phyloP scores from a whole-genome alignment of 331 rosid species.

The Arachis monticola region DNA sequence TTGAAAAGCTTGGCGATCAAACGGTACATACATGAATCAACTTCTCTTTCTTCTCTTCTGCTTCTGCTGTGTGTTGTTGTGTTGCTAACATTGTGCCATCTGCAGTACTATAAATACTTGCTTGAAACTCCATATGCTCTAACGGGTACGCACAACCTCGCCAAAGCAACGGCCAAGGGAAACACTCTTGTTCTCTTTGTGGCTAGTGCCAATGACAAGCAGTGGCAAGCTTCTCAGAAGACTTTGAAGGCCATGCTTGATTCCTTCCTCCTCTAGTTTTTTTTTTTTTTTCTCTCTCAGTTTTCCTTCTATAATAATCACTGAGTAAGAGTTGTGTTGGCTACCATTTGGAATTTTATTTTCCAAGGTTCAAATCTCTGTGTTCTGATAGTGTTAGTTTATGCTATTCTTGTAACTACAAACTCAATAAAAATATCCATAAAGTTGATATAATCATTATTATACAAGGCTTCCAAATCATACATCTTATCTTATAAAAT shows the following conservation, averaged over 20 bases:
- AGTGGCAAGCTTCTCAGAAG: slow-evolving; percentile 80
- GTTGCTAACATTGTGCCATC: too few relatives aligned
- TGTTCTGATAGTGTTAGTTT: slow-evolving; percentile 1
- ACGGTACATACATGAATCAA: slow-evolving; percentile 52
- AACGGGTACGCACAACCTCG: slow-evolving; percentile 95
- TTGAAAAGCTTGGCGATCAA: slow-evolving; percentile 83
- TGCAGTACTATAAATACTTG: slow-evolving; percentile 89
- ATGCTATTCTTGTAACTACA: slow-evolving; percentile 25
- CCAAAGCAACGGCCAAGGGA: slow-evolving; percentile 97
- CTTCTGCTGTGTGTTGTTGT: too few relatives aligned
- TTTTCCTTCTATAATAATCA: slow-evolving; percentile 28
- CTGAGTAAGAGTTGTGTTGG: slow-evolving; percentile 17
- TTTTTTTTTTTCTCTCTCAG: slow-evolving; percentile 20
- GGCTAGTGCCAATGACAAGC: slow-evolving; percentile 91
- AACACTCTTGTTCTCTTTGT: slow-evolving; percentile 90
- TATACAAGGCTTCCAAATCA: too few relatives aligned
- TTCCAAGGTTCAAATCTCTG: slow-evolving; percentile 22
- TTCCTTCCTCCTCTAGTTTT: slow-evolving; percentile 75
- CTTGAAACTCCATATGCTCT: slow-evolving; percentile 93
- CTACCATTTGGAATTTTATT: slow-evolving; percentile 16
- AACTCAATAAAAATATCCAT: background rate
- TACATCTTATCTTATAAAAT: too few relatives aligned
- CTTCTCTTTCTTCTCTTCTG: background rate
- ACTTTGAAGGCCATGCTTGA: slow-evolving; percentile 82
- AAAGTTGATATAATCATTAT: too few relatives aligned